Evolutionary conservation across 106 monocot genomes (phyloP), one percentile per base, ranked within the genome.

Genomic region (Ottelia alismoides): DNA sequence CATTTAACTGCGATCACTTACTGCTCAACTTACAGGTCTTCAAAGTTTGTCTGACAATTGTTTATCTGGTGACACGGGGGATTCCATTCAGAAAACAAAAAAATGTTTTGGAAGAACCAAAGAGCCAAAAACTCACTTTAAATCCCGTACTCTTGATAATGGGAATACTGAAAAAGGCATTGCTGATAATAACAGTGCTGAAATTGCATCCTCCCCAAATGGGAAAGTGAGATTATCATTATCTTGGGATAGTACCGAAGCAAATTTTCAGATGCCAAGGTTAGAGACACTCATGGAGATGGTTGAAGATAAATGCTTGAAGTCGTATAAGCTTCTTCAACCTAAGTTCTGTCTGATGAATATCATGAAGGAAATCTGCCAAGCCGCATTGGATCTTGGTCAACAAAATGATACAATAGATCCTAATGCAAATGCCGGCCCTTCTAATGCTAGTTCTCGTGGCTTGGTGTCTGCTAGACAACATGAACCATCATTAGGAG

Each of bases 401-500:
- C n/a, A n/a, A n/a, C n/a, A n/a, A n/a, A n/a, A n/a, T n/a, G n/a
- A n/a, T n/a, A n/a, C n/a, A n/a, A n/a, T n/a, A n/a, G n/a, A n/a
- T n/a, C n/a, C n/a, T n/a, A n/a, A n/a, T n/a, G n/a, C n/a, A n/a
- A n/a, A n/a, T n/a, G n/a, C n/a, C n/a, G n/a, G n/a, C n/a, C n/a
- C n/a, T n/a, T n/a, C n/a, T n/a, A n/a, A n/a, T n/a, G 57, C 10
- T 31, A 22, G 44, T 35, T 7, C 22, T 17, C 46, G 76, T 20
- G 56, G 31, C 48, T 46, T 78, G 51, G 70, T 73, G 10, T 43
- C 67, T 26, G 3, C 55, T 26, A 47, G 32, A 24, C 57, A 65
- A n/a, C 52, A 57, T 2, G 67, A 76, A 30, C 55, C 47, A 20
- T 55, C 66, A 26, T 49, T 66, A 49, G 68, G 69, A 57, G 27